Conservation (phyloP, 768 basidiomycete genomes). For the Boletus rubescentipes region DNA sequence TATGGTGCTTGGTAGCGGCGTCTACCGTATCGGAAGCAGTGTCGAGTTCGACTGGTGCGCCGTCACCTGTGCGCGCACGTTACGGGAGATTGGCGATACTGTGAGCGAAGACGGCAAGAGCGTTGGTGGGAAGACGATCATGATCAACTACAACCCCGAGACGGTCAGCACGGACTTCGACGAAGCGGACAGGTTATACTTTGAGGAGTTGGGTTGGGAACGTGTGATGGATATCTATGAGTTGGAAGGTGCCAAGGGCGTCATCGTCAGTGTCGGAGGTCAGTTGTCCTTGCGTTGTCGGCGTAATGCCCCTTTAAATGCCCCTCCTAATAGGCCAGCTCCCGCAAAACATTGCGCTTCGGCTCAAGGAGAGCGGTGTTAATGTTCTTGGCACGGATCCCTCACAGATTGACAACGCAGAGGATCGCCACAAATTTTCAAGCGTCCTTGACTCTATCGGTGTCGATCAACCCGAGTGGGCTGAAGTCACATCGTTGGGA, state of each 20-base stretch:
- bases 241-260: constrained; percentile 87
- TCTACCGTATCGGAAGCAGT: constrained; percentile 96
- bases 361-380: constrained; percentile 86
- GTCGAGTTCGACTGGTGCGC: constrained; percentile 99
- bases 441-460: constrained; percentile 91
- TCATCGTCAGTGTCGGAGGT: constrained; percentile 97
- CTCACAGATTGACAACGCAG: constrained; percentile 91
- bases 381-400: constrained; percentile 97
- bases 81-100: constrained; percentile 75
- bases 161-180: constrained; percentile 99
- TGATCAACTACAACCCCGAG: constrained; percentile 99
- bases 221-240: constrained; percentile 99
- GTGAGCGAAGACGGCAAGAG: constrained; percentile 13
- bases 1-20: constrained; percentile 98
- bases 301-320: neutral
- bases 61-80: constrained; percentile 94
- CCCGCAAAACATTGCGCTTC: constrained; percentile 97
- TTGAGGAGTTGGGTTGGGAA: constrained; percentile 97
- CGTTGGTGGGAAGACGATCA: constrained; percentile 76
- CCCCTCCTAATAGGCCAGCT: constrained; percentile 71
- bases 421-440: constrained; percentile 99
- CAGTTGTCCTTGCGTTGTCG: constrained; percentile 24
- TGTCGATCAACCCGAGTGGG: constrained; percentile 97
- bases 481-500: constrained; percentile 83
- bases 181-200: constrained; percentile 98